A percentile compares a stretch with the other conserved stretches of the same genome.
Evolutionary conservation across 2,329 filamentous ascomycete genomes (phyloP).

Genomic region (Hirsutella minnesotensis): DNA sequence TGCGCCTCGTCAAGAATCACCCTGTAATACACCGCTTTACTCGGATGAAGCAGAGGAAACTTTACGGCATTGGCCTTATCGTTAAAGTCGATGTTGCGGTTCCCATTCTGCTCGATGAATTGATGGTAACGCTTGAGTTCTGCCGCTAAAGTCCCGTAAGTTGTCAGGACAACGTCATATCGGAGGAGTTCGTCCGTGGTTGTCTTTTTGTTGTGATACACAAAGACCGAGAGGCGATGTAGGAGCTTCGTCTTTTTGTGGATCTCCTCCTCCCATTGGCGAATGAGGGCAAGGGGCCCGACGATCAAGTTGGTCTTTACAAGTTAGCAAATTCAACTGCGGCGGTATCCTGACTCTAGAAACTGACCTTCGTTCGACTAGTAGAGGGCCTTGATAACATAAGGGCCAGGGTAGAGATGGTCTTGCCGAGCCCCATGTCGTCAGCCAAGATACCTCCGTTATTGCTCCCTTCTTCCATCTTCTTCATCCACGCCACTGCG

Average conservation of each 20-base stretch:
- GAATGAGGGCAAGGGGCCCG: slow-evolving; percentile 66
- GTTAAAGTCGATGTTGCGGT: slow-evolving; percentile 24
- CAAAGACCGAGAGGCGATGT: slow-evolving; percentile 50
- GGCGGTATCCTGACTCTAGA: slow-evolving; percentile 31
- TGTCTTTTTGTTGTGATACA: slow-evolving; percentile 59
- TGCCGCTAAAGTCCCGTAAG: slow-evolving; percentile 61
- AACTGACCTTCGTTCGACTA: slow-evolving; percentile 21
- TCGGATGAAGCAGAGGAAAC: slow-evolving; percentile 49
- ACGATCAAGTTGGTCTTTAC: slow-evolving; percentile 70
- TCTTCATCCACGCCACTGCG: slow-evolving; percentile 71
- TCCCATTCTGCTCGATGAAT: slow-evolving; percentile 36
- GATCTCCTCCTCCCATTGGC: slow-evolving; percentile 80
- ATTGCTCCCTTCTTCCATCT: slow-evolving; percentile 65
- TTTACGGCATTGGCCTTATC: slow-evolving; percentile 21
- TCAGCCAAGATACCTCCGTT: slow-evolving; percentile 86
- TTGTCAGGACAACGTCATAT: slow-evolving; percentile 74
- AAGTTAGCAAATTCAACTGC: neutral
- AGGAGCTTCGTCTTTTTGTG: slow-evolving; percentile 49
- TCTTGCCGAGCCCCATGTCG: slow-evolving; percentile 90
- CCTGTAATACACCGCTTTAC: slow-evolving; percentile 55
- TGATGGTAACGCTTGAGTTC: slow-evolving; percentile 51
- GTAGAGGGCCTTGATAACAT: slow-evolving; percentile 56
- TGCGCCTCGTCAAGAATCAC: slow-evolving; percentile 84
- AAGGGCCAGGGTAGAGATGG: slow-evolving; percentile 70
- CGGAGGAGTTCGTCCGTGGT: slow-evolving; percentile 47